A percentile compares a stretch with the other conserved stretches of the same genome.
These are phyloP conservation scores for Colletotrichum incanum DNA, from an alignment of 2,329 filamentous ascomycete species.

Conservation along the genomic window DNA sequence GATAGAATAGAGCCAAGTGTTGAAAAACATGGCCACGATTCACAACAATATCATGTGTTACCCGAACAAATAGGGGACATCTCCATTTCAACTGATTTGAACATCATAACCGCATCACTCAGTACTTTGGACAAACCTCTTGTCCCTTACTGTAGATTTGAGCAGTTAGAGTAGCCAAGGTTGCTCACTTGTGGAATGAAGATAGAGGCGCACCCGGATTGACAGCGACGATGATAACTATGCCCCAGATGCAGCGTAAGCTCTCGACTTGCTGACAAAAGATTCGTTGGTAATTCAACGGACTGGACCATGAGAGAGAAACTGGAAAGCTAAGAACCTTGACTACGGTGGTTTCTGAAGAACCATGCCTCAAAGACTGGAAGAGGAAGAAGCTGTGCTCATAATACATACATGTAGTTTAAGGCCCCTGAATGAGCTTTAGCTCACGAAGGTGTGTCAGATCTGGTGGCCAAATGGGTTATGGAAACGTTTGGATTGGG, in stretches of 20 bases:
- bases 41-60: background rate
- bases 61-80: background rate
- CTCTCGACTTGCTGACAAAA: background rate
- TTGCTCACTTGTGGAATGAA: background rate
- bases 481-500: background rate
- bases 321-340: no score
- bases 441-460: background rate
- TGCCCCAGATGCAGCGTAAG: no score
- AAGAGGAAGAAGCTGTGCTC: background rate
- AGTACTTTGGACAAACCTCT: background rate
- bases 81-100: background rate
- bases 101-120: no score
- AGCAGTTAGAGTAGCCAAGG: background rate
- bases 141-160: background rate
- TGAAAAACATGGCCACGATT: background rate
- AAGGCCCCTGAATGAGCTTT: slow-evolving; percentile 3
- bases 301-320: background rate
- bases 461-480: background rate
- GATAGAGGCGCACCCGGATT: background rate
- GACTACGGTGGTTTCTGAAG: no score
- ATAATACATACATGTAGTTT: background rate
- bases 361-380: background rate
- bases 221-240: background rate
- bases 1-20: background rate
- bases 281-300: background rate